Percentiles rank a stretch among this genome's conserved stretches.
Evolutionary conservation across 2,329 filamentous ascomycete species (phyloP).

Genomic region (Phoma sp.): DNA sequence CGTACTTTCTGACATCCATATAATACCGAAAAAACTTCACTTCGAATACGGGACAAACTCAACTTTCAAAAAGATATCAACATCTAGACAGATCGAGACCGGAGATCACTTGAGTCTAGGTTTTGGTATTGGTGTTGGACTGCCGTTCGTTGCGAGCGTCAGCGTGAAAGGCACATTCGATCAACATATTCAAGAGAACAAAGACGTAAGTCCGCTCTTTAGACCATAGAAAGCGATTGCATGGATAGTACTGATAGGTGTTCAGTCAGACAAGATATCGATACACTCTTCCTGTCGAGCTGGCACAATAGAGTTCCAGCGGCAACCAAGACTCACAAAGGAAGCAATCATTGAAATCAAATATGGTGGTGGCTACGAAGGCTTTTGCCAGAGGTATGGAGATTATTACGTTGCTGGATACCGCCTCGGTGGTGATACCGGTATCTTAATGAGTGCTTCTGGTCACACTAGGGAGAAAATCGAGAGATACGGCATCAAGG

Average conservation of each 20-base stretch:
- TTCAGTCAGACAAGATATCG: not conserved
- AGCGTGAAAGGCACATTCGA: conserved; percentile 5
- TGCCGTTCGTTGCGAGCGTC: conserved; percentile 3
- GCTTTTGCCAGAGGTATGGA: conserved; percentile 2
- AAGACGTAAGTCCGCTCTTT: not conserved
- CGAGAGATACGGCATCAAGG: not conserved
- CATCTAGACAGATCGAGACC: conserved; percentile 2
- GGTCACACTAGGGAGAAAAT: not conserved
- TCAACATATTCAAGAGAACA: conserved; percentile 2
- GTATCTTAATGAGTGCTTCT: conserved; percentile 6
- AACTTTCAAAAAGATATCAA: conserved; percentile 1
- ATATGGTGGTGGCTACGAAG: conserved; percentile 3
- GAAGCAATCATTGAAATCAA: conserved; percentile 9
- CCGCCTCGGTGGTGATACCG: conserved; percentile 10
- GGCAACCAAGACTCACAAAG: not conserved
- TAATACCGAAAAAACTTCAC: conserved; percentile 1
- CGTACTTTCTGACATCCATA: not conserved
- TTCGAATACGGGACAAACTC: conserved; percentile 8
- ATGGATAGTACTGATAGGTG: no score
- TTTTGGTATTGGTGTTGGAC: not conserved
- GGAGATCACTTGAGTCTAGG: conserved; percentile 7
- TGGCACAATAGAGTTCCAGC: conserved; percentile 4
- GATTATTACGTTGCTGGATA: conserved; percentile 12
- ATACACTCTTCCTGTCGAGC: not conserved
- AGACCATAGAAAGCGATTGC: not conserved